Conservation (phyloP, 345 rosid genomes). For the Adansonia digitata region DNA sequence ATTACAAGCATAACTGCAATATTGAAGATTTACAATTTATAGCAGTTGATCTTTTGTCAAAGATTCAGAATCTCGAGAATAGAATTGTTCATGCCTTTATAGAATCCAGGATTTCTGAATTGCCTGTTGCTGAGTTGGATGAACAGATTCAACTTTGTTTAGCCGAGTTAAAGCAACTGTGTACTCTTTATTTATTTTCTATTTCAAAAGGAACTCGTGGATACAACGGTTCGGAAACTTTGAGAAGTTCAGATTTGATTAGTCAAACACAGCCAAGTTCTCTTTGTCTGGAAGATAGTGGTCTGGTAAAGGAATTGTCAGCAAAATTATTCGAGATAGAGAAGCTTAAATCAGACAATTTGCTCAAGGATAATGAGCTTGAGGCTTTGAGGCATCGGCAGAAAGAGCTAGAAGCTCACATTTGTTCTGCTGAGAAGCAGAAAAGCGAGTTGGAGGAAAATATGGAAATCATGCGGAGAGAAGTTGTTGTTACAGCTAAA, state of each 20-base stretch:
- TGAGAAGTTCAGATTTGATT: slow-evolving; percentile 14
- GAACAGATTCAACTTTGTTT: slow-evolving; percentile 30
- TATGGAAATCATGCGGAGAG: slow-evolving; percentile 27
- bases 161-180: slow-evolving; percentile 21
- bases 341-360: slow-evolving; percentile 35
- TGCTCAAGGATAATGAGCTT: slow-evolving; percentile 34
- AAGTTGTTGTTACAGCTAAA: slow-evolving; percentile 24
- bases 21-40: slow-evolving; percentile 15
- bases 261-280: slow-evolving; percentile 27
- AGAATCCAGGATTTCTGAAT: slow-evolving; percentile 16
- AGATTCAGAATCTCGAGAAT: slow-evolving; percentile 1
- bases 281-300: slow-evolving; percentile 6
- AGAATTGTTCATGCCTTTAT: neutral
- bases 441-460: slow-evolving; percentile 31
- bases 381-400: slow-evolving; percentile 26
- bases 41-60: slow-evolving; percentile 25
- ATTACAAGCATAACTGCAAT: slow-evolving; percentile 8
- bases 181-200: slow-evolving; percentile 1
- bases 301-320: slow-evolving; percentile 23
- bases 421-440: slow-evolving; percentile 30
- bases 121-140: slow-evolving; percentile 23
- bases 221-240: slow-evolving; percentile 14
- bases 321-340: slow-evolving; percentile 25
- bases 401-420: slow-evolving; percentile 32
- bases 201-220: neutral